Percentiles rank a stretch among this genome's conserved stretches.
Conservation (phyloP, 129 eudicot genomes). For the Rutidosis leptorrhynchoides region DNA sequence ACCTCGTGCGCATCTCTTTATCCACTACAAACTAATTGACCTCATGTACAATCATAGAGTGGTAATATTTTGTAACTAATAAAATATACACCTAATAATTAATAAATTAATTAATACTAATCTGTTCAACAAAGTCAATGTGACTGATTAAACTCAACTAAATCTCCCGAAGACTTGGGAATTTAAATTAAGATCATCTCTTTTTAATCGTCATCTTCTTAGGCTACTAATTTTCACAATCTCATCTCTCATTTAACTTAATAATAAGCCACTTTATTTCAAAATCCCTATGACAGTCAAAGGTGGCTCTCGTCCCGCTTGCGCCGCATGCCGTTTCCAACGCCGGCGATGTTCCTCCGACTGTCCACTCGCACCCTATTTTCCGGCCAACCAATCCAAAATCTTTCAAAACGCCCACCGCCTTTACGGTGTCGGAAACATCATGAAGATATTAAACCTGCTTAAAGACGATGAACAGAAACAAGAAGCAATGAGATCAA, state of each 20-base stretch:
- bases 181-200: constrained; percentile 14
- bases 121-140: not conserved
- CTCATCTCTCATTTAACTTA: no score
- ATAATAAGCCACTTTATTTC: not conserved
- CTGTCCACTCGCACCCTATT: constrained; percentile 62
- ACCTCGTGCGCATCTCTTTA: no score
- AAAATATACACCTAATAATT: no score
- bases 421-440: constrained; percentile 59
- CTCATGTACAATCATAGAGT: no score
- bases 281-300: constrained; percentile 46
- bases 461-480: constrained; percentile 27
- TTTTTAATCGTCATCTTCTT: constrained; percentile 10
- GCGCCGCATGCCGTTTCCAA: constrained; percentile 85
- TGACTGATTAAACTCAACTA: constrained; percentile 11
- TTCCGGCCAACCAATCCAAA: constrained; percentile 60
- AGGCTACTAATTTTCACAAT: constrained; percentile 5
- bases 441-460: constrained; percentile 38
- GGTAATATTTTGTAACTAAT: no score
- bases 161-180: constrained; percentile 13
- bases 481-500: constrained; percentile 72
- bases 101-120: not conserved
- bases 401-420: constrained; percentile 59
- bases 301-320: constrained; percentile 66
- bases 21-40: no score
- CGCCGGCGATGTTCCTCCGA: constrained; percentile 45